phyloP scores from a whole-genome alignment of 73 alveolate genomes.

The Loxodes magnus region DNA sequence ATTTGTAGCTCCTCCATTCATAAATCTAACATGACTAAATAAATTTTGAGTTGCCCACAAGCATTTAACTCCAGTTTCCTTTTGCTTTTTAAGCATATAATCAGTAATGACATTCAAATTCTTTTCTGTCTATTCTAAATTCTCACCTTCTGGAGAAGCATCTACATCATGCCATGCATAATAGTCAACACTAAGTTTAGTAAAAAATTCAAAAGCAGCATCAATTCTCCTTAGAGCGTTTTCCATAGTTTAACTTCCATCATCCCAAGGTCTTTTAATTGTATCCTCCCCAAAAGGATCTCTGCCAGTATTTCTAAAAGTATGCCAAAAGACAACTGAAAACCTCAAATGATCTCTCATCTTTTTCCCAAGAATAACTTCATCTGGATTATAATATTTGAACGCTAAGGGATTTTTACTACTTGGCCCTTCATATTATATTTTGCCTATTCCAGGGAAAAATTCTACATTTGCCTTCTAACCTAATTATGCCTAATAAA shows the following conservation, averaged over 20 bases:
- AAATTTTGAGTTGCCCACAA: conserved; percentile 13
- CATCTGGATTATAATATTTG: conserved; percentile 22
- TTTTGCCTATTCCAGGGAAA: conserved; percentile 18
- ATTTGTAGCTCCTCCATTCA: conserved; percentile 4
- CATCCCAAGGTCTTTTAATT: conserved; percentile 24
- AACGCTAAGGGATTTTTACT: conserved; percentile 21
- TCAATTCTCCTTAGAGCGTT: conserved; percentile 18
- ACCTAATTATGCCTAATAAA: background rate
- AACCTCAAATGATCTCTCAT: conserved; percentile 24
- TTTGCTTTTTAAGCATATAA: conserved; percentile 10
- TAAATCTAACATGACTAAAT: too few relatives aligned
- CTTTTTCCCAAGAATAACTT: conserved; percentile 19
- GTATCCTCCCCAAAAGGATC: conserved; percentile 22
- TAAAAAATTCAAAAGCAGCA: conserved; percentile 24
- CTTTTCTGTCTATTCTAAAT: background rate
- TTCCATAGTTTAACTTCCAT: conserved; percentile 15
- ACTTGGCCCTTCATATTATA: conserved; percentile 17
- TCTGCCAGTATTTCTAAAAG: conserved; percentile 20
- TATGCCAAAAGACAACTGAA: conserved; percentile 24
- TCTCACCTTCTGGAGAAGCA: conserved; percentile 17
- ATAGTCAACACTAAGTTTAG: conserved; percentile 21
- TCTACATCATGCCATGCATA: conserved; percentile 21
- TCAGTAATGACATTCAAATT: background rate
- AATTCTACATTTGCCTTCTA: conserved; percentile 6
- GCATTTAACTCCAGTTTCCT: conserved; percentile 22